Base-by-base conservation (phyloP, 768 basidiomycete species). In the Calocybe indica region DNA sequence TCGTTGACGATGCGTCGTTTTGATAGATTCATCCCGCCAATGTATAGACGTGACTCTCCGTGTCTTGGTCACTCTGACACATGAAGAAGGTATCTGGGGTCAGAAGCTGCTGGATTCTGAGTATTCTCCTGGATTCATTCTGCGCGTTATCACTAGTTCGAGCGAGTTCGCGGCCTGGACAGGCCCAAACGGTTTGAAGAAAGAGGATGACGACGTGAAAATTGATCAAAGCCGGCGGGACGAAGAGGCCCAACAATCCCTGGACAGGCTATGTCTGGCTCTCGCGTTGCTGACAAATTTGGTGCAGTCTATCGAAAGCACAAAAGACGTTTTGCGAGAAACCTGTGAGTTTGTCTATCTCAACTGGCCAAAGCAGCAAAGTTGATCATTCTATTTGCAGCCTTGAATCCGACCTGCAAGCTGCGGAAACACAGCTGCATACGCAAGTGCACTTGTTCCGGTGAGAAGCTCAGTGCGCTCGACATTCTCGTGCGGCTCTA, bases 251-350 rank as follows among this genome's bases (percentile, higher is more conserved):
- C 66, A 72, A 5, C 70, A 75, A 35, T 65, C 74, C 3, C 68
- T 87, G n/a, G 90, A 92, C 58, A 71, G 75, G 32, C 67, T 89
- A 5, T 91, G 88, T 60, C 80, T 92, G 28, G 76, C 82, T 5
- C 73, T 92, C 5, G 89, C 83, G 1, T 66, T 91, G 7, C 66
- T 91, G 36, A 88, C 87, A 45, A 91, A 90, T 61, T 67, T 91
- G 37, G 79, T 88, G 0, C 85, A 89, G 56, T 68, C 67, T 5
- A 66, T 73, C n/a, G 70, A 73, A 0, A 67, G 63, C n/a, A 72
- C 74, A 7, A 78, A 77, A 38, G 60, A 70, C 34, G 54, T 67
- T 2, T 60, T 80, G 7, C 71, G 75, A 37, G 67, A 71, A 9
- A 75, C 69, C 35, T 65, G 86, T 86, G 58, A 52, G 81, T 62